Conservation (phyloP, 345 rosid genomes). For the Streptanthus diversifolius region DNA sequence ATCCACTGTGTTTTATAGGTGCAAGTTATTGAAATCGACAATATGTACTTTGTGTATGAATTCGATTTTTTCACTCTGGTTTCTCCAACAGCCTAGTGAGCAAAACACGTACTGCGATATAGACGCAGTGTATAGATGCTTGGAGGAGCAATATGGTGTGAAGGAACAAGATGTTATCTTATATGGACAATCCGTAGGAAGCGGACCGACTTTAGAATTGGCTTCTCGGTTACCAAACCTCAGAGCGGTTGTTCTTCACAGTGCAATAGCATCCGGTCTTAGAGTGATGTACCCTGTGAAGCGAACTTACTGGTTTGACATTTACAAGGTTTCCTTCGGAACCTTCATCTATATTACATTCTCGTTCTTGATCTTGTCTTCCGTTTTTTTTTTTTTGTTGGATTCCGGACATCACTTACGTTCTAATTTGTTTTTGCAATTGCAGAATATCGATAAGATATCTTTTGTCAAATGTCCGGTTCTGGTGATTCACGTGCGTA, state of each 20-base stretch:
- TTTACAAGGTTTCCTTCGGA: constrained; percentile 56
- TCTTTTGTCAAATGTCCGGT: constrained; percentile 73
- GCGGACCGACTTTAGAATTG: constrained; percentile 89
- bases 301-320: constrained; percentile 92
- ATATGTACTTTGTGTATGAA: neutral
- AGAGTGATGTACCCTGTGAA: constrained; percentile 93
- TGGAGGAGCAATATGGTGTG: constrained; percentile 65
- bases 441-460: constrained; percentile 90
- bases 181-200: constrained; percentile 93
- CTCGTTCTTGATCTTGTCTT: neutral
- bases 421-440: constrained; percentile 15
- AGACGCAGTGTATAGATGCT: constrained; percentile 83
- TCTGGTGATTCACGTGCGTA: constrained; percentile 71
- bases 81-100: constrained; percentile 69
- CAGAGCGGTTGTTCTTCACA: constrained; percentile 94
- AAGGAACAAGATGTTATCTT: constrained; percentile 82
- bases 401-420: neutral
- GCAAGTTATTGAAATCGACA: too few species aligned
- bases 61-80: neutral
- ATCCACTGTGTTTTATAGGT: neutral
- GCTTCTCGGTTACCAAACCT: constrained; percentile 63
- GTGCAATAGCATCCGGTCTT: constrained; percentile 85
- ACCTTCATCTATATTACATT: neutral
- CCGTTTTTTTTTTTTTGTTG: neutral
- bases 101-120: constrained; percentile 84